Conservation (phyloP, 2,329 filamentous ascomycete species). For the Cryphonectria naterciae region DNA sequence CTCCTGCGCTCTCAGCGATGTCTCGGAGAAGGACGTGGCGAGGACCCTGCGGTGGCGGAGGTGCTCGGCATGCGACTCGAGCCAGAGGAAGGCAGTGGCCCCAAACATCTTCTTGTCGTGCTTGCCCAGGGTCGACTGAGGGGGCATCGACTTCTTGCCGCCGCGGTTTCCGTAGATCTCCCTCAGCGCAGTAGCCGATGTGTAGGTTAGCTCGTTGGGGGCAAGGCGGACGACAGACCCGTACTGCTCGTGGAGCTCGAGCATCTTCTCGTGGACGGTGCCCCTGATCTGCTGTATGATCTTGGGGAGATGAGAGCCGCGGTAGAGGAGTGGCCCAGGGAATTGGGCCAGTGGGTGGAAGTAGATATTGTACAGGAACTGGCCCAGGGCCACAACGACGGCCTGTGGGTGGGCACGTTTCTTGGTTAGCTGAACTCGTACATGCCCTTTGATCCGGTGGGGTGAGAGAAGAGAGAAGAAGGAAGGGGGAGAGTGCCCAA, state of each 20-base stretch:
- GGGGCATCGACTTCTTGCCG: constrained; percentile 26
- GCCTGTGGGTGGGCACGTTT: not conserved
- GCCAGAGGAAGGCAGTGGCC: constrained; percentile 29
- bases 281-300: constrained; percentile 26
- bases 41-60: constrained; percentile 33
- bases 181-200: constrained; percentile 18
- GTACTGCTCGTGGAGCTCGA: constrained; percentile 27
- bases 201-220: constrained; percentile 28
- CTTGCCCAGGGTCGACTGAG: constrained; percentile 26
- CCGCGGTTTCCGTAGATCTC: constrained; percentile 28
- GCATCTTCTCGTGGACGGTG: constrained; percentile 26
- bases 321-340: constrained; percentile 26
- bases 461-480: not conserved
- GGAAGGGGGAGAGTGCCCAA: not conserved
- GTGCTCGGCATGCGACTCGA: constrained; percentile 29
- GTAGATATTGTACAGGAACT: constrained; percentile 29
- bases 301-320: constrained; percentile 29
- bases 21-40: constrained; percentile 36
- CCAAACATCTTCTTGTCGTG: constrained; percentile 31
- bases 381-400: not conserved
- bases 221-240: constrained; percentile 30
- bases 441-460: not conserved
- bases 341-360: constrained; percentile 27
- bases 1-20: constrained; percentile 35
- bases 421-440: not conserved